These are phyloP conservation scores for Metroxylon sagu DNA, from an alignment of 176 grass and related monocot genomes.

Conservation along the genomic window DNA sequence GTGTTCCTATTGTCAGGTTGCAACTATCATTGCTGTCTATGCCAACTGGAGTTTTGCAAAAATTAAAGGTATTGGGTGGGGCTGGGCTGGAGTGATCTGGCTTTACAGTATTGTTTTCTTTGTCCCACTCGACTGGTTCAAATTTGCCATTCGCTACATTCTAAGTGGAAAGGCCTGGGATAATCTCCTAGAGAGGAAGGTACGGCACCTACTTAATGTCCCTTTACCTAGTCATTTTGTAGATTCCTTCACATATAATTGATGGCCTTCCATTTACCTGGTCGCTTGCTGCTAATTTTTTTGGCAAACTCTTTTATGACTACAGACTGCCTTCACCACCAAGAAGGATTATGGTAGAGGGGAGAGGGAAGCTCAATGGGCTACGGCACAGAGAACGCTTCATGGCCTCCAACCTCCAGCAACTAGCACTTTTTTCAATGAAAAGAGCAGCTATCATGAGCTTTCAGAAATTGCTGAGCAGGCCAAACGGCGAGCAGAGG, in stretches of 20 bases:
- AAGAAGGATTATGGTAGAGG: conserved; percentile 14
- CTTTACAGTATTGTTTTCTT: conserved; percentile 5
- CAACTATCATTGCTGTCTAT: conserved; percentile 13
- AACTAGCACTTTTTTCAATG: conserved; percentile 1
- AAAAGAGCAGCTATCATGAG: conserved; percentile 12
- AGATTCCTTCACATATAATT: no score
- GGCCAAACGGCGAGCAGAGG: conserved; percentile 9
- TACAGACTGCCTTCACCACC: neutral
- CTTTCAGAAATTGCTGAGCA: conserved; percentile 13
- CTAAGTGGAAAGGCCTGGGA: conserved; percentile 14
- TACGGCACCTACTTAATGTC: neutral
- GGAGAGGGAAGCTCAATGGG: conserved; percentile 19
- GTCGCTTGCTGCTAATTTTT: no score
- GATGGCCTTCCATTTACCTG: no score
- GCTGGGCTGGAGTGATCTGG: conserved; percentile 13
- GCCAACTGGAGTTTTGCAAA: conserved; percentile 8
- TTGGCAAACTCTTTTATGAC: neutral
- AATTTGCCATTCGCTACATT: conserved; percentile 9
- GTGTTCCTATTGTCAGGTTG: neutral
- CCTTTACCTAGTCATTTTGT: no score
- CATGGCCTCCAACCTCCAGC: conserved; percentile 9
- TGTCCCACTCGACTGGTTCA: conserved; percentile 4
- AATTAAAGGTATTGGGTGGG: conserved; percentile 8
- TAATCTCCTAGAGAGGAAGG: conserved; percentile 12
- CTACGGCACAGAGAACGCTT: conserved; percentile 8